phyloP scores from a whole-genome alignment of 2,329 filamentous ascomycete genomes.

The Apiospora phragmitis region DNA sequence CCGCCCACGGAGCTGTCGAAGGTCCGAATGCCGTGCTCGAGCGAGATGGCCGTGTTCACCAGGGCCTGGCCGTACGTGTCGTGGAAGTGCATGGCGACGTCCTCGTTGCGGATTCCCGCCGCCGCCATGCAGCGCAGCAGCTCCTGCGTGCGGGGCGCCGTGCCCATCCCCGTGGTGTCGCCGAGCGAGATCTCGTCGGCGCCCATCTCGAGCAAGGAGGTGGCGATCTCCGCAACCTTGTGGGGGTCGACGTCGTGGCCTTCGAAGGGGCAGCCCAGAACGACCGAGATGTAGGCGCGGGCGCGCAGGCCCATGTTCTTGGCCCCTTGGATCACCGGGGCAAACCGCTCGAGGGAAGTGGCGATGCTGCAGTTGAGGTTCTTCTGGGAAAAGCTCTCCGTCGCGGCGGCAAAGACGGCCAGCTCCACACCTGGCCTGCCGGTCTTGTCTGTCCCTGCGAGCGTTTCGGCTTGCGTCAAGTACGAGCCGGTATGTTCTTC shows the following conservation, averaged over 20 bases:
- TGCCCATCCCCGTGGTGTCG: constrained; percentile 90
- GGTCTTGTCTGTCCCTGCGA: constrained; percentile 36
- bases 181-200: constrained; percentile 89
- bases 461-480: constrained; percentile 50
- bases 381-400: constrained; percentile 75
- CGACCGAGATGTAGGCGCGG: constrained; percentile 78
- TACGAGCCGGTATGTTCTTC: constrained; percentile 49
- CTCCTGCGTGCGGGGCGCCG: constrained; percentile 41
- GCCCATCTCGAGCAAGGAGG: constrained; percentile 76
- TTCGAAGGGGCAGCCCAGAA: constrained; percentile 78
- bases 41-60: constrained; percentile 64
- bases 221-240: constrained; percentile 66
- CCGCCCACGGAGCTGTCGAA: constrained; percentile 69
- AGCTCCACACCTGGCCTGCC: constrained; percentile 62
- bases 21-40: constrained; percentile 62
- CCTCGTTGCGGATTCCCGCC: constrained; percentile 52
- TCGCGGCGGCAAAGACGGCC: constrained; percentile 80
- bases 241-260: constrained; percentile 64
- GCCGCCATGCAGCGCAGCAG: constrained; percentile 50
- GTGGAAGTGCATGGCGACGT: constrained; percentile 70
- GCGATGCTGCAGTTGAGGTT: constrained; percentile 82
- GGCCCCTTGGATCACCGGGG: constrained; percentile 67
- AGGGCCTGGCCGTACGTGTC: constrained; percentile 71
- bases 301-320: constrained; percentile 67
- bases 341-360: constrained; percentile 70